phyloP scores from a whole-genome alignment of 2,329 filamentous ascomycete species.

The Coniochaeta hoffmannii region DNA sequence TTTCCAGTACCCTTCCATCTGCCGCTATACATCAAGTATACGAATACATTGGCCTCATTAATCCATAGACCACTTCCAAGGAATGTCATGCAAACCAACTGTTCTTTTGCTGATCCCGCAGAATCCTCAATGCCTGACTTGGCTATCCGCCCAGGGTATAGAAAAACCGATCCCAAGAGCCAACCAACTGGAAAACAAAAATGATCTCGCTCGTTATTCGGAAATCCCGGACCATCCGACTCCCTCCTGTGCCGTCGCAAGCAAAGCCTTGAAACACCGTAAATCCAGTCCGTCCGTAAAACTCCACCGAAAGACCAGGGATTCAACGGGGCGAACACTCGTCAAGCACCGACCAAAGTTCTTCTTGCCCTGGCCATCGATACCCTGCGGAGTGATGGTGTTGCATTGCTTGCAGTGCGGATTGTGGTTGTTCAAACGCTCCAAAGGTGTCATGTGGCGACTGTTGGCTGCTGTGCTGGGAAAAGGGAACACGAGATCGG shows the following conservation, averaged over 20 bases:
- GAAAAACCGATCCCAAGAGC: neutral
- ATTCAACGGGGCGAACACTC: neutral
- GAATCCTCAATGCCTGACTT: neutral
- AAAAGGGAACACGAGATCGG: too few species aligned
- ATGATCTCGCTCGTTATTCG: neutral
- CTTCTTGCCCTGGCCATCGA: too few species aligned
- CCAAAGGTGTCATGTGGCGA: too few species aligned
- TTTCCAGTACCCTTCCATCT: neutral
- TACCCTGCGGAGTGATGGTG: too few species aligned
- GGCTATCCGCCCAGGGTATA: constrained; percentile 4
- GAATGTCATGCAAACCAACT: neutral
- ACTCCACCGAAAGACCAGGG: neutral
- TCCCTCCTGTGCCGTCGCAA: neutral
- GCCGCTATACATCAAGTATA: neutral
- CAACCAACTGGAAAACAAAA: neutral
- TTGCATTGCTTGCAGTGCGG: too few species aligned
- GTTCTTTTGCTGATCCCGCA: neutral
- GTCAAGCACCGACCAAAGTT: too few species aligned
- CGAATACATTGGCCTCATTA: neutral
- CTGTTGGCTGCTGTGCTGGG: too few species aligned
- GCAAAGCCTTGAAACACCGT: neutral
- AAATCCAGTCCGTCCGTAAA: neutral
- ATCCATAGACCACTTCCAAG: neutral
- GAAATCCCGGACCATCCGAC: neutral
- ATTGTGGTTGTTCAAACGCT: too few species aligned